A percentile compares a stretch with the other conserved stretches of the same genome.
phyloP scores from a whole-genome alignment of 2,329 filamentous ascomycete genomes.

The Fusarium sp. region DNA sequence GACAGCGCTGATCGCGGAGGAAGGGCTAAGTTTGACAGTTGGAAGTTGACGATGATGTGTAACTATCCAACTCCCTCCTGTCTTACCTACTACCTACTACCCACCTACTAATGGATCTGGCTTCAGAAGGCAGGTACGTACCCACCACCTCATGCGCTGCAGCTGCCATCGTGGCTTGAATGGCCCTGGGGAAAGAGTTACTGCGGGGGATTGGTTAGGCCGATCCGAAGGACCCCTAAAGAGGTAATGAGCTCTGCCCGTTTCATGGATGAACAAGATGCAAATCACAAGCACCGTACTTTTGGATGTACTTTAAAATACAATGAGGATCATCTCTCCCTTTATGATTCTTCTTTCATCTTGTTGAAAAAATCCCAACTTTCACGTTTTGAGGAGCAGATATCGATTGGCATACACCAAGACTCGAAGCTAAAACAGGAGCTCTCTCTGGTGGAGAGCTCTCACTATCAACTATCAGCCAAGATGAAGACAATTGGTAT shows the following conservation, averaged over 20 bases:
- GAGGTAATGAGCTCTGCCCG: slow-evolving; percentile 9
- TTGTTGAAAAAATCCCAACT: not conserved
- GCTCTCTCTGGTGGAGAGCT: slow-evolving; percentile 8
- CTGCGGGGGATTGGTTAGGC: slow-evolving; percentile 49
- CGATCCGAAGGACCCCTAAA: slow-evolving; percentile 46
- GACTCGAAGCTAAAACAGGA: not conserved
- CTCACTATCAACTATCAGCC: slow-evolving; percentile 12
- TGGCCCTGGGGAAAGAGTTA: slow-evolving; percentile 4
- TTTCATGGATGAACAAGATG: not conserved
- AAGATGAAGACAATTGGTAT: slow-evolving; percentile 43
- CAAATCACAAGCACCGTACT: not conserved
- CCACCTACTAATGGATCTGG: not conserved
- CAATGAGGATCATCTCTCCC: not conserved
- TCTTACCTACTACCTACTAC: not conserved
- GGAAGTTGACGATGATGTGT: slow-evolving; percentile 38
- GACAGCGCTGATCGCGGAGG: slow-evolving; percentile 1
- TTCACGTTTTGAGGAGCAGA: not conserved
- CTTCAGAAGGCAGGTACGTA: slow-evolving; percentile 20
- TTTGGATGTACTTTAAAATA: not conserved
- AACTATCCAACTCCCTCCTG: slow-evolving; percentile 19
- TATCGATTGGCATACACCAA: not conserved
- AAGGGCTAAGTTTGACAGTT: slow-evolving; percentile 1
- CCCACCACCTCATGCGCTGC: not conserved
- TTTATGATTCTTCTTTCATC: not conserved
- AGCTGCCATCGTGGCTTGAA: slow-evolving; percentile 32